Conservation (phyloP, 306 rosid species). For the Trifolium fragiferum region DNA sequence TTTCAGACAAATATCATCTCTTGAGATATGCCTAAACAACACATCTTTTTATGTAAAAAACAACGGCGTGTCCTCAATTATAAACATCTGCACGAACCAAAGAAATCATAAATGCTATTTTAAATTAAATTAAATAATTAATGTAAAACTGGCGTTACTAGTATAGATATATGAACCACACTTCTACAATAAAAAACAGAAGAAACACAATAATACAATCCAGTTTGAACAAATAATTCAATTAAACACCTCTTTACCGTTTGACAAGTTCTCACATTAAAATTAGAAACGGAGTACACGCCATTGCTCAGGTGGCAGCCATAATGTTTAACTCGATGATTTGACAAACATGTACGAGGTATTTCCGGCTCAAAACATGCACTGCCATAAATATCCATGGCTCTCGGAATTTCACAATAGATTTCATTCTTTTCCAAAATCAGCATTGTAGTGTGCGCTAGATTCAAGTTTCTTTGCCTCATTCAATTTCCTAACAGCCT, state of each 20-base stretch:
- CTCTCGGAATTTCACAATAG: constrained; percentile 36
- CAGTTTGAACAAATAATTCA: constrained; percentile 36
- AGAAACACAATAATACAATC: neutral
- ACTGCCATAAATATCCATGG: constrained; percentile 55
- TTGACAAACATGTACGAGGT: constrained; percentile 28
- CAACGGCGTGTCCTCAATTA: neutral
- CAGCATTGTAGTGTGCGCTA: constrained; percentile 80
- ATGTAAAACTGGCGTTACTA: neutral
- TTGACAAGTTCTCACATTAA: constrained; percentile 26
- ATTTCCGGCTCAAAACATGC: constrained; percentile 46
- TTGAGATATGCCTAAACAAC: neutral
- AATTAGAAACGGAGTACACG: constrained; percentile 31
- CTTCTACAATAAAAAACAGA: neutral
- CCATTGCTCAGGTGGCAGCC: constrained; percentile 20
- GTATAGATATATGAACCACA: constrained; percentile 30
- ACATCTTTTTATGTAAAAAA: neutral
- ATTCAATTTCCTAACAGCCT: constrained; percentile 95
- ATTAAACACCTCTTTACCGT: constrained; percentile 33
- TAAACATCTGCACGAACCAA: no score
- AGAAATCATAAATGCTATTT: neutral
- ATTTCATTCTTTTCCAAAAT: constrained; percentile 77
- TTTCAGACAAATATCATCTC: no score
- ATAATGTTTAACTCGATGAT: constrained; percentile 30
- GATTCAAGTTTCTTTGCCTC: constrained; percentile 98
- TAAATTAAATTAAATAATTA: neutral